These are phyloP conservation scores for Aspergillus kassunensis DNA, from an alignment of 495 filamentous ascomycete species.

Conservation along the genomic window DNA sequence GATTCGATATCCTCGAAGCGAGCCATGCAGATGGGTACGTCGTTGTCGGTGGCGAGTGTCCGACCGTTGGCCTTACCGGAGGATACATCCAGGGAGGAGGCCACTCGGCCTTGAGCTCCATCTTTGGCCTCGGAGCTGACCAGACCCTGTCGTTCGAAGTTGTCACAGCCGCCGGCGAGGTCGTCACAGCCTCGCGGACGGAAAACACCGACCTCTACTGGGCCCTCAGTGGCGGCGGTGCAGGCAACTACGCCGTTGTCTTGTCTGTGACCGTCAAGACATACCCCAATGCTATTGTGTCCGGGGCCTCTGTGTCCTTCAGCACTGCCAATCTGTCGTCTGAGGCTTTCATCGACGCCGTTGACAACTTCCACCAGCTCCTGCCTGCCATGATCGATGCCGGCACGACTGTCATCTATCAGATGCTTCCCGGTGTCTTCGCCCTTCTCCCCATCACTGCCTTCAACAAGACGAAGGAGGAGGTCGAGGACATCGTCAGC, in stretches of 20 bases:
- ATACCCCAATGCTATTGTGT: conserved; percentile 35
- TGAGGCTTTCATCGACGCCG: conserved; percentile 42
- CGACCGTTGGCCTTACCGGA: conserved; percentile 45
- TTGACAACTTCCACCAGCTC: conserved; percentile 40
- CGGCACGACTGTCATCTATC: conserved; percentile 45
- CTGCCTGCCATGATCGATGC: conserved; percentile 48
- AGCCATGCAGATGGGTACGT: conserved; percentile 31
- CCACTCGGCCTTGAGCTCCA: conserved; percentile 50
- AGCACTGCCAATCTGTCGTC: conserved; percentile 21
- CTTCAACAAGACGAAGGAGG: conserved; percentile 28
- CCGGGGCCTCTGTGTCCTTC: conserved; percentile 31
- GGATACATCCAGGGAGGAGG: conserved; percentile 63
- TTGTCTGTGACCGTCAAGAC: conserved; percentile 49
- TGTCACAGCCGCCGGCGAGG: conserved; percentile 50
- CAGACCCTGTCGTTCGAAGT: conserved; percentile 60
- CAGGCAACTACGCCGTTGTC: conserved; percentile 60
- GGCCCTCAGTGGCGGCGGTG: conserved; percentile 65
- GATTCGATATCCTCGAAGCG: conserved; percentile 44
- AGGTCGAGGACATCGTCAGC: conserved; percentile 25
- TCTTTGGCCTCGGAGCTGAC: conserved; percentile 61
- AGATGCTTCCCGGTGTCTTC: conserved; percentile 45
- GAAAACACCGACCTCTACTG: conserved; percentile 62
- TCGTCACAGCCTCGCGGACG: conserved; percentile 50
- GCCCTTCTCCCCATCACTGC: conserved; percentile 40
- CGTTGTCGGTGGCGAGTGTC: conserved; percentile 36